Percentiles rank a stretch among this genome's conserved stretches.
Evolutionary conservation across 768 basidiomycete genomes (phyloP).

Genomic region (Calocybe gangraenosa): DNA sequence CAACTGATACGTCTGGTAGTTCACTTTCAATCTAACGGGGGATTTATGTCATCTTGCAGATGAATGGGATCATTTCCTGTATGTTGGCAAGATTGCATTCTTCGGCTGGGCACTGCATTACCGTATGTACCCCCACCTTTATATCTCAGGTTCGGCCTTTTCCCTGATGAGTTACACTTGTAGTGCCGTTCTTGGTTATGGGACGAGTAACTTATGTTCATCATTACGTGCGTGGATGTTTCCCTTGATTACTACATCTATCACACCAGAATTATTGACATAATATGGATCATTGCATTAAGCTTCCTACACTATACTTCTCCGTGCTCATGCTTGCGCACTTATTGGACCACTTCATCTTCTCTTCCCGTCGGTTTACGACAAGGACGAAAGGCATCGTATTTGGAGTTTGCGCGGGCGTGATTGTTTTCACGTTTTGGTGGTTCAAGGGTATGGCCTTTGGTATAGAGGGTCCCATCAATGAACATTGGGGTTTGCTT

Average conservation of each 20-base stretch:
- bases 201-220: conserved; percentile 95
- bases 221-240: conserved; percentile 71
- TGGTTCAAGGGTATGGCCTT: conserved; percentile 91
- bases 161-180: neutral
- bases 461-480: conserved; percentile 87
- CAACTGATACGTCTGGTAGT: neutral
- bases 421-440: conserved; percentile 82
- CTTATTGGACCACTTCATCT: conserved; percentile 89
- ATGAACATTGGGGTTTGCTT: conserved; percentile 69
- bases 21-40: conserved; percentile 3
- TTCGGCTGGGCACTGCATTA: conserved; percentile 92
- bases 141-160: neutral
- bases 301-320: conserved; percentile 98
- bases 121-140: conserved; percentile 40
- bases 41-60: conserved; percentile 44
- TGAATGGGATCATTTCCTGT: conserved; percentile 94
- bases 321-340: conserved; percentile 89
- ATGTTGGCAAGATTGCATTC: conserved; percentile 88
- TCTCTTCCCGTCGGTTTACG: conserved; percentile 64
- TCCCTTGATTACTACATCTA: neutral
- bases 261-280: neutral
- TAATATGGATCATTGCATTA: too few species aligned
- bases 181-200: conserved; percentile 98
- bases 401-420: conserved; percentile 58
- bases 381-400: conserved; percentile 62